Evolutionary conservation across 306 rosid genomes (phyloP), one percentile per base, ranked within the genome.

Genomic region (Vigna mungo): DNA sequence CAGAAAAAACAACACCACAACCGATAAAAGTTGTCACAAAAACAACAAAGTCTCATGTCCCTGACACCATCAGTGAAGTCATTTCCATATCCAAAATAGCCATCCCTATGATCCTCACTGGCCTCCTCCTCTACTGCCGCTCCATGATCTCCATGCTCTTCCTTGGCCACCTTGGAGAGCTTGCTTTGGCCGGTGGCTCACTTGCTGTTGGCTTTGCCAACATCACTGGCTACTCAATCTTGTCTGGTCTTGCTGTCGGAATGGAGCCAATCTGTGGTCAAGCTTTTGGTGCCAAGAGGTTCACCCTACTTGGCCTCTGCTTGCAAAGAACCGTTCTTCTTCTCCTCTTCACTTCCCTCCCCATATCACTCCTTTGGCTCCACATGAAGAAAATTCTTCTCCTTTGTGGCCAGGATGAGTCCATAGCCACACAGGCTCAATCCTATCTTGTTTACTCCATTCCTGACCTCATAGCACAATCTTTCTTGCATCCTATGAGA

Each of bases 211-310:
- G 92, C 16, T 95, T 95, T 8, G 96, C 96, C 9, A 92, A 90
- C 92, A 95, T 95, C 86, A 90, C 96, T 12, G 98, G 98, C 14
- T 95, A 95, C 79, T 95, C 97, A 1, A 87, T 95, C 20, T 92
- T 95, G 52, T 89, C 97, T 1, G 98, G 98, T 11, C 90, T 95
- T 0, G 96, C 97, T 10, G 81, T 90, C 17, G 97, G 97, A n/a
- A 95, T 95, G 97, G 97, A 92, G 43, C 96, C 98, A 4, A 87
- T 94, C 78, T 94, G 96, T 39, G 90, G 90, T 4, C 98, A 94
- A 80, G 96, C 98, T 30, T 94, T 88, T 63, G 98, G 98, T 17
- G 96, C 97, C 68, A 90, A 87, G 41, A 87, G 34, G 12, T 83
- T 81, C 68, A 71, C 77, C 3, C 85, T 94, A 2, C 88, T 94